These are phyloP conservation scores for Pestalotiopsis sp. DNA, from an alignment of 2,329 filamentous ascomycete genomes.

Conservation along the genomic window DNA sequence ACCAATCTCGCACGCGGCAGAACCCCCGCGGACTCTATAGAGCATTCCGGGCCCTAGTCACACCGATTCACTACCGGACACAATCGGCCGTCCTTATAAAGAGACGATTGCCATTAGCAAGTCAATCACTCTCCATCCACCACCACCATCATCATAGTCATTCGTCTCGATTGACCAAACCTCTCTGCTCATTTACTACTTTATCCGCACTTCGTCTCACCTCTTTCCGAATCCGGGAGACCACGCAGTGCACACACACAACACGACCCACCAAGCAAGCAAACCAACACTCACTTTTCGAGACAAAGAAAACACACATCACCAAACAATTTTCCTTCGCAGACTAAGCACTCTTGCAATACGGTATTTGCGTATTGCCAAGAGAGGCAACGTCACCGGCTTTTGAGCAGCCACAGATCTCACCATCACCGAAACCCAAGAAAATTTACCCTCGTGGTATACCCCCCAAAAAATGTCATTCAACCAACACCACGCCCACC, in stretches of 20 bases:
- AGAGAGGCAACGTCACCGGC: background rate
- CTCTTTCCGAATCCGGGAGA: background rate
- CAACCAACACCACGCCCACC: slow-evolving; percentile 8
- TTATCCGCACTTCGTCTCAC: background rate
- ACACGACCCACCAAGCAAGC: background rate
- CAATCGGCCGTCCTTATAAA: background rate
- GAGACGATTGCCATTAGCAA: background rate
- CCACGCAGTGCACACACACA: background rate
- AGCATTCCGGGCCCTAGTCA: background rate
- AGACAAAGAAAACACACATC: background rate
- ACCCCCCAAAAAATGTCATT: slow-evolving; percentile 6
- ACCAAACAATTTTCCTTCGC: background rate
- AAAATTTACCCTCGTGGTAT: background rate
- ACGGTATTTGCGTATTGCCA: background rate
- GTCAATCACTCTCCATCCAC: background rate
- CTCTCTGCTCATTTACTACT: background rate
- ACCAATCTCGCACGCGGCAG: background rate
- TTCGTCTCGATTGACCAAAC: background rate
- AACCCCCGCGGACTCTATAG: background rate
- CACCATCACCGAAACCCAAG: background rate
- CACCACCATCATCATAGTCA: too few species aligned
- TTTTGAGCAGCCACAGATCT: background rate
- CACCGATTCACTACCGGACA: background rate
- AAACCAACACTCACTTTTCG: background rate
- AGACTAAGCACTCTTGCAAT: background rate